phyloP scores from a whole-genome alignment of 331 rosid genomes.

The Prunus yedoensis region DNA sequence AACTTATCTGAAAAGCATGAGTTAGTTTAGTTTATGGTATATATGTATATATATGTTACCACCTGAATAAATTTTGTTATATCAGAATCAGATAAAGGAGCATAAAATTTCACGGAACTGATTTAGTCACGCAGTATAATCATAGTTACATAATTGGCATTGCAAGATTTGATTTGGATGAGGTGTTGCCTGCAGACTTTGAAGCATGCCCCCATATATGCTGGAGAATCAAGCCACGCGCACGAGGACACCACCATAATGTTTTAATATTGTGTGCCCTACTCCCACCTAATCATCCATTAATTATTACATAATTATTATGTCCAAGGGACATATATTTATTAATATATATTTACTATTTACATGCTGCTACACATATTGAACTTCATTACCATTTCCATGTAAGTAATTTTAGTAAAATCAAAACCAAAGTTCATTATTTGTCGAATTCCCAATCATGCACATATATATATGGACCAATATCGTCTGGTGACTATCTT shows the following conservation, averaged over 20 bases:
- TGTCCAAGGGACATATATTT: background rate
- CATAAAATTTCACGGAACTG: background rate
- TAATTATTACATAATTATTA: background rate
- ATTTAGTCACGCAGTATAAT: constrained; percentile 11
- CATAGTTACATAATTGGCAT: background rate
- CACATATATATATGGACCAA: background rate
- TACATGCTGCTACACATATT: too few species aligned
- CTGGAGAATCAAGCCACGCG: constrained; percentile 51
- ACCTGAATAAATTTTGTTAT: constrained; percentile 40
- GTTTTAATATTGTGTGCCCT: constrained; percentile 6
- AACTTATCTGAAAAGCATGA: constrained; percentile 13
- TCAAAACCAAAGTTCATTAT: too few species aligned
- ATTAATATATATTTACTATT: too few species aligned
- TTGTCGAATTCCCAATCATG: too few species aligned
- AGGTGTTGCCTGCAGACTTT: constrained; percentile 11
- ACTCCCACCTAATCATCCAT: constrained; percentile 8
- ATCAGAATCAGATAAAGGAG: background rate
- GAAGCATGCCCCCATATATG: constrained; percentile 24
- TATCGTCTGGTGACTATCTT: too few species aligned
- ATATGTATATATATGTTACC: constrained; percentile 23
- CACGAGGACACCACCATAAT: constrained; percentile 54
- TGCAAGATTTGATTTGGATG: background rate
- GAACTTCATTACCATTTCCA: too few species aligned
- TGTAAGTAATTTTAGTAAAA: too few species aligned
- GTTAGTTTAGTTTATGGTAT: background rate